Evolutionary conservation across 2,329 filamentous ascomycete genomes (phyloP), one percentile per base, ranked within the genome.

Genomic region (Mycosphaerella sp.): DNA sequence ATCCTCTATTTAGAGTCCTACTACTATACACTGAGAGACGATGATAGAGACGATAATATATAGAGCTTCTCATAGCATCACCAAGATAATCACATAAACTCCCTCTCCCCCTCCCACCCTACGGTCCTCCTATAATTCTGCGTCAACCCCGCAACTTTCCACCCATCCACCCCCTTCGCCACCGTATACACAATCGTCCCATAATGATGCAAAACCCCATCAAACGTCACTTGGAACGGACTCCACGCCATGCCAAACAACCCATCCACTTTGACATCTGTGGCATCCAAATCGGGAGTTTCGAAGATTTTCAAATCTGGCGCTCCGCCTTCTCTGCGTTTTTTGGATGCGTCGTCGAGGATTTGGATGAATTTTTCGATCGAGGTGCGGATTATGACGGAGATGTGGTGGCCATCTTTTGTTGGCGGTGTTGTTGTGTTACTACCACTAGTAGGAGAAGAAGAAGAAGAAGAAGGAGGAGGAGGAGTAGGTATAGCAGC

Each of bases 201-300:
- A 44, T 56, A 59, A 48, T 59, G 57, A 53, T 59, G 57, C 53
- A 59, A 40, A 16, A 51, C 46, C 21, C 55, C 57, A 53, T 57
- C 57, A 49, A 59, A 59, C 2, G 53, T 58, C 39, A 59, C 57
- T 2, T 34, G 41, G 27, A 59, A 59, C 10, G 57, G 57, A 50
- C 51, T 46, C 55, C 55, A 57, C 2, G 55, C 55, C 39, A 27
- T 42, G 6, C 44, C 57, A 49, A 59, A 59, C 13, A 56, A 36
- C 2, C 14, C 32, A 50, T 59, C 57, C 4, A 56, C 44, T 21
- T 43, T 53, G 7, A 59, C 40, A 36, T 56, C 50, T 41, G 57
- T 59, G 1, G 25, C 35, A 4, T 54, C 49, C 27, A 59, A 18
- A 41, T 56, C 53, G 4, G 57, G 53, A 5, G 40, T 40, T 45